phyloP scores from a whole-genome alignment of 2,329 filamentous ascomycete species.

The Pestalotiopsis sp. region DNA sequence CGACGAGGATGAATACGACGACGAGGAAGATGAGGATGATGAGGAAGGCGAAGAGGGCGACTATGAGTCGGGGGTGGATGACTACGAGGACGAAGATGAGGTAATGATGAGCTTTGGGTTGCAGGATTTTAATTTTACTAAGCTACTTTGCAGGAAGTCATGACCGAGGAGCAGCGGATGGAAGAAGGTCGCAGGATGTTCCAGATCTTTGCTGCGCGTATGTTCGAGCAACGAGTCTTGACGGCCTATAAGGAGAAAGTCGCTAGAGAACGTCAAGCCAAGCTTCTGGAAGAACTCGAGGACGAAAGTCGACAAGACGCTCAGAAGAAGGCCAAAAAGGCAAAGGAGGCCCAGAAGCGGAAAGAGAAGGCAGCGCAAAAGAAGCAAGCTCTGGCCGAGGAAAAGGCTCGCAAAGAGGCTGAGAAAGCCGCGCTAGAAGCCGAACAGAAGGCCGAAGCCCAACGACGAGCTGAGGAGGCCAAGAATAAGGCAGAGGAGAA shows the following conservation, averaged over 20 bases:
- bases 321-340: conserved; percentile 88
- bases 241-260: conserved; percentile 99
- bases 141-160: conserved; percentile 73
- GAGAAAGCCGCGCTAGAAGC: conserved; percentile 89
- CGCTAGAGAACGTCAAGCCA: conserved; percentile 86
- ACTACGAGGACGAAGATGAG: conserved; percentile 80
- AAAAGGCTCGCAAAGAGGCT: conserved; percentile 84
- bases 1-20: conserved; percentile 75
- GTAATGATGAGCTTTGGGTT: conserved; percentile 40
- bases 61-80: conserved; percentile 63
- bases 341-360: conserved; percentile 90
- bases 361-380: conserved; percentile 92
- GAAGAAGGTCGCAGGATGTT: conserved; percentile 98
- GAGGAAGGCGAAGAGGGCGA: conserved; percentile 66
- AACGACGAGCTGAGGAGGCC: conserved; percentile 79
- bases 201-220: conserved; percentile 96
- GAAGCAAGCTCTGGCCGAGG: conserved; percentile 87
- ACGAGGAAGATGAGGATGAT: conserved; percentile 64
- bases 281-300: conserved; percentile 87
- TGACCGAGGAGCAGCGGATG: conserved; percentile 99
- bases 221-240: conserved; percentile 97
- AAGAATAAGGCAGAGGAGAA: conserved; percentile 85
- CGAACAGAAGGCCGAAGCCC: conserved; percentile 73
- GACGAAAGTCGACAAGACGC: conserved; percentile 79
- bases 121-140: conserved; percentile 32